A percentile compares a stretch with the other conserved stretches of the same genome.
These are phyloP conservation scores for Lathyrus tuberosus DNA, from an alignment of 306 rosid genomes.

Conservation along the genomic window DNA sequence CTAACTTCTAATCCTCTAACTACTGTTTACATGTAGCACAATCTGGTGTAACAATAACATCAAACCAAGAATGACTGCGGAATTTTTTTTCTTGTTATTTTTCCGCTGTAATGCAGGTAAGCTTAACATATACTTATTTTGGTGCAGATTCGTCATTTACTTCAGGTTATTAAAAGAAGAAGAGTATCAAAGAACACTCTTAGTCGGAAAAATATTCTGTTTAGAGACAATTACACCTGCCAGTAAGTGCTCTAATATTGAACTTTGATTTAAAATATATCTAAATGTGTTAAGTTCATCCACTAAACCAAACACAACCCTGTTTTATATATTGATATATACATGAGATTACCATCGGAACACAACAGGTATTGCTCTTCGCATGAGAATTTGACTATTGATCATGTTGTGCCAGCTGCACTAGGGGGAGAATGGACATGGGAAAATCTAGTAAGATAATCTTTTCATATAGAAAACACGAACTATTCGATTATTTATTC, in stretches of 20 bases:
- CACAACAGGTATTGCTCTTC: constrained; percentile 82
- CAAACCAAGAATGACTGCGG: constrained; percentile 10
- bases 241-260: constrained; percentile 64
- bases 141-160: constrained; percentile 86
- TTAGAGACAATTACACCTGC: constrained; percentile 83
- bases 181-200: constrained; percentile 70
- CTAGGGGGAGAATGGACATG: constrained; percentile 93
- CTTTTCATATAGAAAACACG: constrained; percentile 10
- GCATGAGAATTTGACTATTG: constrained; percentile 84
- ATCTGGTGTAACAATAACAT: constrained; percentile 3
- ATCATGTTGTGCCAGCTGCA: constrained; percentile 78
- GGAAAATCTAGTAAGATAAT: constrained; percentile 82
- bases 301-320: neutral
- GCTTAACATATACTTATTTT: constrained; percentile 40
- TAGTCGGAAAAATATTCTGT: constrained; percentile 82
- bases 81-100: constrained; percentile 26
- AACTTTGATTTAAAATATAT: constrained; percentile 18
- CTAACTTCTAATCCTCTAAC: neutral
- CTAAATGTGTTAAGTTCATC: constrained; percentile 33
- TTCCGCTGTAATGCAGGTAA: constrained; percentile 30
- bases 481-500: constrained; percentile 16
- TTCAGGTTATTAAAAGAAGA: constrained; percentile 92
- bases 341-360: constrained; percentile 34
- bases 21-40: neutral
- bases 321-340: neutral